phyloP scores from a whole-genome alignment of 2,329 filamentous ascomycete genomes.

The Ophiosphaerella narmari region DNA sequence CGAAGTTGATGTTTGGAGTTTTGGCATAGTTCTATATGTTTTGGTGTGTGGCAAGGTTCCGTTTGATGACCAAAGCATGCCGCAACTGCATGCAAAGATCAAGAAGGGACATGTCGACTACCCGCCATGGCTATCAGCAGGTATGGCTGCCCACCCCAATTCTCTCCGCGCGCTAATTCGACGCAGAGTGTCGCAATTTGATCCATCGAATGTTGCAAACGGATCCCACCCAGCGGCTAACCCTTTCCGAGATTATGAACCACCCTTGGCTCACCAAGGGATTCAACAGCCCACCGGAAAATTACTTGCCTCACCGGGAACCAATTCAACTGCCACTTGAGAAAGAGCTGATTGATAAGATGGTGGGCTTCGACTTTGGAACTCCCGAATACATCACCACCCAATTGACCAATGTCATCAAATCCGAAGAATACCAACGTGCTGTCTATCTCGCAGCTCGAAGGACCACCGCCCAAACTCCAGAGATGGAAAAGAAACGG shows the following conservation, averaged over 20 bases:
- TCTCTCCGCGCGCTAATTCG: constrained; percentile 4
- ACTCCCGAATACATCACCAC: constrained; percentile 79
- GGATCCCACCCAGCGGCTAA: constrained; percentile 84
- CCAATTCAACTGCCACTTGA: constrained; percentile 86
- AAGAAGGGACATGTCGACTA: constrained; percentile 97
- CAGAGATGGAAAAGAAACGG: constrained; percentile 75
- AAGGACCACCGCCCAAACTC: constrained; percentile 63
- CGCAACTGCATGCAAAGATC: constrained; percentile 95
- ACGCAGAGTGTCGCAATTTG: constrained; percentile 84
- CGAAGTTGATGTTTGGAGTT: constrained; percentile 98
- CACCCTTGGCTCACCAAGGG: constrained; percentile 97
- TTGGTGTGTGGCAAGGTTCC: constrained; percentile 97
- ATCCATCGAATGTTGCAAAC: constrained; percentile 96
- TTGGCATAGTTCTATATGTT: constrained; percentile 96
- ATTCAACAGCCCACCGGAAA: constrained; percentile 84
- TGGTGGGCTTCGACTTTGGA: constrained; percentile 98
- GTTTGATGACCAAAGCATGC: constrained; percentile 99
- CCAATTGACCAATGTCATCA: constrained; percentile 82
- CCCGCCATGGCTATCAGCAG: constrained; percentile 86
- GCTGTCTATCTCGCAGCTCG: constrained; percentile 73
- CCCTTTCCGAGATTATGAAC: constrained; percentile 86
- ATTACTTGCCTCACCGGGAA: constrained; percentile 81
- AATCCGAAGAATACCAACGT: constrained; percentile 91
- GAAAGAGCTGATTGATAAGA: constrained; percentile 80
- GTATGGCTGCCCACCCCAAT: constrained; percentile 56